These are phyloP conservation scores for Fusarium protoensiforme DNA, from an alignment of 2,329 filamentous ascomycete species.

Conservation along the genomic window DNA sequence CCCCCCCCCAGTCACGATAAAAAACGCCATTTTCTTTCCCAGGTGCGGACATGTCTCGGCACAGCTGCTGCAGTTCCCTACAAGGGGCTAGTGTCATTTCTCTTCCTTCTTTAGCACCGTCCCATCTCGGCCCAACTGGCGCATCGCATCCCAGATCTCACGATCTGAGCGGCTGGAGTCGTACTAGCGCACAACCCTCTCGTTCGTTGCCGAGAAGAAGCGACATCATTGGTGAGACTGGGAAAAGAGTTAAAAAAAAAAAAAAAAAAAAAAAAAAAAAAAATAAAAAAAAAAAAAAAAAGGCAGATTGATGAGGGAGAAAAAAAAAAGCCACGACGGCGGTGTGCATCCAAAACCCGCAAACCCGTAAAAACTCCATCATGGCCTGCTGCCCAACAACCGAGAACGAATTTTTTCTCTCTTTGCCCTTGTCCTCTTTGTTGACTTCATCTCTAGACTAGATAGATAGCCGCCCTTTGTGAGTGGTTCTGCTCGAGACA, in stretches of 20 bases:
- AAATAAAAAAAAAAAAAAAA: neutral
- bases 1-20: constrained; percentile 7
- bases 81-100: constrained; percentile 20
- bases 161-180: constrained; percentile 37
- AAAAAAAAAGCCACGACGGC: constrained; percentile 29
- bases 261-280: constrained; percentile 13
- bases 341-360: constrained; percentile 27
- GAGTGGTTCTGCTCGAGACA: constrained; percentile 4
- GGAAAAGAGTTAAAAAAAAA: neutral
- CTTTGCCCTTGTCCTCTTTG: neutral
- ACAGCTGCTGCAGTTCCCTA: constrained; percentile 21
- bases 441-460: constrained; percentile 12
- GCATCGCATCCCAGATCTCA: constrained; percentile 37
- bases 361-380: constrained; percentile 29
- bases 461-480: constrained; percentile 21
- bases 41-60: constrained; percentile 34
- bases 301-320: neutral
- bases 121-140: constrained; percentile 33
- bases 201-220: constrained; percentile 27
- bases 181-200: constrained; percentile 31
- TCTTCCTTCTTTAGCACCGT: constrained; percentile 3
- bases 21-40: constrained; percentile 12
- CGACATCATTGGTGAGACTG: constrained; percentile 26
- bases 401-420: neutral
- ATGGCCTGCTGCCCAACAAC: constrained; percentile 17